Conservation (phyloP, 1,284 basidiomycete species). For the Austroboletus niveus region DNA sequence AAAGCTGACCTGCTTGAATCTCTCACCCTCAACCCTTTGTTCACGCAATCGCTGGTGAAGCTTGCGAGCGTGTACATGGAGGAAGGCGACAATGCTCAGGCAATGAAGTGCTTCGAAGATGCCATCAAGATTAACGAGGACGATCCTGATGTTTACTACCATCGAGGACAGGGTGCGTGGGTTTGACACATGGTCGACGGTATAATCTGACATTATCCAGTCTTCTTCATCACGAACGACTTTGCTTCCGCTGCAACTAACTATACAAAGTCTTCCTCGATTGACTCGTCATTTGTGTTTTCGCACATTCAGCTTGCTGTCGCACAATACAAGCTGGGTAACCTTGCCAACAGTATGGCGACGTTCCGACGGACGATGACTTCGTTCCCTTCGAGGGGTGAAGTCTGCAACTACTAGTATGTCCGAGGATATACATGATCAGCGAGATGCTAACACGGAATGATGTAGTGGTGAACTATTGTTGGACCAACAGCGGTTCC, state of each 20-base stretch:
- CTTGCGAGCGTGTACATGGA: constrained; percentile 99
- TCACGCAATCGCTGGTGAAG: constrained; percentile 94
- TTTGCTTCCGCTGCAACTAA: constrained; percentile 85
- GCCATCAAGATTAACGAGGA: constrained; percentile 82
- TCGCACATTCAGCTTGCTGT: constrained; percentile 97
- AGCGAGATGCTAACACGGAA: constrained; percentile 5
- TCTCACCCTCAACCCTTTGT: constrained; percentile 69
- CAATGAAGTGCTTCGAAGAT: constrained; percentile 90
- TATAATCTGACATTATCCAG: constrained; percentile 40
- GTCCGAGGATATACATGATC: constrained; percentile 22
- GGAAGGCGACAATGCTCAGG: constrained; percentile 75
- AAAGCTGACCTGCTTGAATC: constrained; percentile 84
- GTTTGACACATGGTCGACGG: neutral
- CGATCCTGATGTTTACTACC: constrained; percentile 98
- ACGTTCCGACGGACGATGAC: constrained; percentile 84
- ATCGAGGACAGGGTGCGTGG: constrained; percentile 87
- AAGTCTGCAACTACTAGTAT: constrained; percentile 91
- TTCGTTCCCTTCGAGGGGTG: constrained; percentile 79
- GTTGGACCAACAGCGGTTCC: constrained; percentile 88
- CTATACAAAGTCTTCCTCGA: constrained; percentile 84
- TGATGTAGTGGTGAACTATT: constrained; percentile 85
- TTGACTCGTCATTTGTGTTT: constrained; percentile 88
- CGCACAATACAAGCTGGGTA: constrained; percentile 90
- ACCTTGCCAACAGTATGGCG: constrained; percentile 80
- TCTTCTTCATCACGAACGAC: constrained; percentile 95